Evolutionary conservation across 2,329 filamentous ascomycete genomes (phyloP), one percentile per base, ranked within the genome.

Genomic region (Lizonia empirigonia): DNA sequence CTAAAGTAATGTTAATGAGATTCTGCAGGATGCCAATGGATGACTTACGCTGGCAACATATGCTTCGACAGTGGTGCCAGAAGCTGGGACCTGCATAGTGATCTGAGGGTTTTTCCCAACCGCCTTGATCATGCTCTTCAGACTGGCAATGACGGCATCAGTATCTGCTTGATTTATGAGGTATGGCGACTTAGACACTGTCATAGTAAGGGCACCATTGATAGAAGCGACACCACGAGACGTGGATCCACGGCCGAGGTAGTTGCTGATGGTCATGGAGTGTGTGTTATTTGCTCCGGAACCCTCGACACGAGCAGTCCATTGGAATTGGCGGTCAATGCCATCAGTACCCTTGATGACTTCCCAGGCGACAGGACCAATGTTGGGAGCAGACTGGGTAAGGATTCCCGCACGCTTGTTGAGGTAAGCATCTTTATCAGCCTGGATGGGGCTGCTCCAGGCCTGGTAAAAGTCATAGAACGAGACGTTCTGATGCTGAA

Each of bases 381-480:
- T 85, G 69, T 87, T 85, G 19, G 85, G 84, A 1, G 84, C 83
- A 20, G 85, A 83, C 66, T 86, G 83, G 1, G 85, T 78, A 12
- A 88, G 77, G 34, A 87, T 84, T 20, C 85, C 85, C 22, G 77
- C 79, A 47, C 83, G 79, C 49, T 74, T 69, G 49, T 73, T 75
- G 19, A 78, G 69, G 60, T 78, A 78, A 3, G 62, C 44, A 15
- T 71, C 59, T 56, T 71, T 72, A 60, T 80, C 76, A 26, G 66
- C 61, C 8, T 64, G 45, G 37, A 74, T 74, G 3, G 76, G 75
- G 10, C 66, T 70, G 56, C 78, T 61, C 73, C 77, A 89, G 2
- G 85, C 85, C 46, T 74, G 76, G 64, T 85, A 86, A 63, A 86
- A 88, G 74, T 88, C 82, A 63, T 89, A 89, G 70, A 83, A 83